Percentiles rank a stretch among this genome's conserved stretches.
Conservation (phyloP, 345 rosid genomes). For the Acer negundo region DNA sequence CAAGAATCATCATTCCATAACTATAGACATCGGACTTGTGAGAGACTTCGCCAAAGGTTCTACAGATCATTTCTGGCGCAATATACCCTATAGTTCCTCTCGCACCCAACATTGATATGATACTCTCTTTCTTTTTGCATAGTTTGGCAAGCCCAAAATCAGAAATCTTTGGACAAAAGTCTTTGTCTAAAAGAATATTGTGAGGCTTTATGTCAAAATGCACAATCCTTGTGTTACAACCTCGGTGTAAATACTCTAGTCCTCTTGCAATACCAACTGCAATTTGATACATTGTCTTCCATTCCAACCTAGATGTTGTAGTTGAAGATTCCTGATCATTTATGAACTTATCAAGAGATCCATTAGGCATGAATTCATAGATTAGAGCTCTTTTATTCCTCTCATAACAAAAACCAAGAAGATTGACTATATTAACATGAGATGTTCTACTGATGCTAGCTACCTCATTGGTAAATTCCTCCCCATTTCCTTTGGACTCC, state of each 20-base stretch:
- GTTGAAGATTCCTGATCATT: not conserved
- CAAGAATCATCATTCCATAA: conserved; percentile 49
- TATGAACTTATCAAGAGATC: conserved; percentile 40
- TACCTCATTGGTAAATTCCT: conserved; percentile 53
- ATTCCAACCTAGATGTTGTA: not conserved
- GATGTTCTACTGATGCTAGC: conserved; percentile 46
- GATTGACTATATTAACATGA: conserved; percentile 43
- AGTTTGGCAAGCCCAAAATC: conserved; percentile 61
- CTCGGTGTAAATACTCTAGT: conserved; percentile 51
- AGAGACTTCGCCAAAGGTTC: conserved; percentile 36
- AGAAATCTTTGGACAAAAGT: conserved; percentile 41
- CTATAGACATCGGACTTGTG: conserved; percentile 55
- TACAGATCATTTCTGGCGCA: conserved; percentile 47
- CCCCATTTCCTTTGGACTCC: conserved; percentile 18
- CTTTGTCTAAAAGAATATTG: conserved; percentile 40
- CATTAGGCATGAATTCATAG: conserved; percentile 41
- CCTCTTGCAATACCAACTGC: conserved; percentile 45
- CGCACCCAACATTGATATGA: conserved; percentile 29
- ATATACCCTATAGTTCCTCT: conserved; percentile 53
- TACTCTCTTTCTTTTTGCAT: conserved; percentile 35
- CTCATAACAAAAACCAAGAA: conserved; percentile 45
- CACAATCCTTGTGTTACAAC: conserved; percentile 52
- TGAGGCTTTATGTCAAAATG: conserved; percentile 58
- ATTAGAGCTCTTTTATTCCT: conserved; percentile 36
- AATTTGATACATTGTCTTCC: conserved; percentile 25